A percentile compares a stretch with the other conserved stretches of the same genome.
Conservation (phyloP, 108 stramenopile species). For the Skeletonema potamos region DNA sequence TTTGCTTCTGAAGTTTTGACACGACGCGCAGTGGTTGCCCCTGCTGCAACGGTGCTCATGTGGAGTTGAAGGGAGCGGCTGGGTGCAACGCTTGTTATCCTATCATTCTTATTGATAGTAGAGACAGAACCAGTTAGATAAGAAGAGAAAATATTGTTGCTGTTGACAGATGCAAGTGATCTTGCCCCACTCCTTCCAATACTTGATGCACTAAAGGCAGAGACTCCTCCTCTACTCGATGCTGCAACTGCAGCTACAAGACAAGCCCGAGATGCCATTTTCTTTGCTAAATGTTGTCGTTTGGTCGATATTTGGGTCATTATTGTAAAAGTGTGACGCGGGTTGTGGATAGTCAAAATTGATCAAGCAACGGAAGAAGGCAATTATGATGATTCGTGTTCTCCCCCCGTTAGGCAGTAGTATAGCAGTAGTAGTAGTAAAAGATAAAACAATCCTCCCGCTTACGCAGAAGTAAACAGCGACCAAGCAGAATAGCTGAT, state of each 20-base stretch:
- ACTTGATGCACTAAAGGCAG: constrained; percentile 12
- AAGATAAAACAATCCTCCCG: too few species aligned
- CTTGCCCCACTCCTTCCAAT: neutral
- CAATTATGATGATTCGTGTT: too few species aligned
- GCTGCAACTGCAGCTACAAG: constrained; percentile 16
- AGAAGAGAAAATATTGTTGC: neutral
- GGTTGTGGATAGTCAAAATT: neutral
- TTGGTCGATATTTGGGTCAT: constrained; percentile 1
- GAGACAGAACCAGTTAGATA: neutral
- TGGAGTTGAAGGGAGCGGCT: constrained; percentile 17
- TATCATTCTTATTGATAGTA: neutral
- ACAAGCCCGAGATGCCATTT: constrained; percentile 52
- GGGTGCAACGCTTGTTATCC: constrained; percentile 5
- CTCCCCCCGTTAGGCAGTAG: too few species aligned
- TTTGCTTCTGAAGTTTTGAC: constrained; percentile 73
- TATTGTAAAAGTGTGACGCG: neutral
- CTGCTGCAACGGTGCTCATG: constrained; percentile 22
- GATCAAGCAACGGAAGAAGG: neutral
- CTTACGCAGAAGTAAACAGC: too few species aligned
- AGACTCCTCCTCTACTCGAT: constrained; percentile 18
- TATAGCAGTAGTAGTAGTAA: too few species aligned
- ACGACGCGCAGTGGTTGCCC: constrained; percentile 31
- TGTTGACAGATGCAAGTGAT: neutral
- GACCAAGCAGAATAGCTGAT: too few species aligned
- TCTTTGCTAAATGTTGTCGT: constrained; percentile 17